Evolutionary conservation across 2,329 filamentous ascomycete species (phyloP), one percentile per base, ranked within the genome.

Genomic region (Cephalotrichum gorgonifer): DNA sequence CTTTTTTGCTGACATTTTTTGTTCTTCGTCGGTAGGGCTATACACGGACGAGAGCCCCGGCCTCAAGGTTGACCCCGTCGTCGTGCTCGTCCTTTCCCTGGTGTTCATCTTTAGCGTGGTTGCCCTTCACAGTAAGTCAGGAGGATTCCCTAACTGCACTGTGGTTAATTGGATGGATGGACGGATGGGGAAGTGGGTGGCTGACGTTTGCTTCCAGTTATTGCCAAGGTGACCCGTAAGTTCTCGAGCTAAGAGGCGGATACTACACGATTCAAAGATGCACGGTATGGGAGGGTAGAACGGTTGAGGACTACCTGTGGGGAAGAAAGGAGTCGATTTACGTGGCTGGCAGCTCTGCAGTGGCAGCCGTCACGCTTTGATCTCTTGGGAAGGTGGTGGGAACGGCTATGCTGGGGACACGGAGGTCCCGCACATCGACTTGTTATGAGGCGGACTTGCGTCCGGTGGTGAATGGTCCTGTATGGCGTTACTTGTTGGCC

Each of bases 51-150:
- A 98, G 75, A 95, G 88, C 56, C 93, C 93, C 51, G 93, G 93
- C 54, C 76, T 98, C 61, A 95, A 96, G 76, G 93, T 98, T 56
- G 93, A 98, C 68, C 93, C 93, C 22, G 93, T 98, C 52, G 90
- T 98, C 56, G 91, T 98, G 55, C 79, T 98, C 63, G 93, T 96
- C 58, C 78, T 98, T 59, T 95, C 88, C 62, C 81, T 98, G 60
- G 93, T 95, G 54, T 98, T 98, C 71, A 98, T 98, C 70, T 96
- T 98, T 75, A 93, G 86, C 63, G 93, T 98, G 64, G 93, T 98
- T 62, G 90, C 89, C 58, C 78, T 98, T 64, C 93, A 98, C 74
- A 89, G 93, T 97, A 82, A 60, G 88, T 76, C 43, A 17, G 17
- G 15, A 39, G n/a, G n/a, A n/a, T 51, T 14, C 49, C 27, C 56